phyloP scores from a whole-genome alignment of 306 rosid species.

The Vigna trinervia region DNA sequence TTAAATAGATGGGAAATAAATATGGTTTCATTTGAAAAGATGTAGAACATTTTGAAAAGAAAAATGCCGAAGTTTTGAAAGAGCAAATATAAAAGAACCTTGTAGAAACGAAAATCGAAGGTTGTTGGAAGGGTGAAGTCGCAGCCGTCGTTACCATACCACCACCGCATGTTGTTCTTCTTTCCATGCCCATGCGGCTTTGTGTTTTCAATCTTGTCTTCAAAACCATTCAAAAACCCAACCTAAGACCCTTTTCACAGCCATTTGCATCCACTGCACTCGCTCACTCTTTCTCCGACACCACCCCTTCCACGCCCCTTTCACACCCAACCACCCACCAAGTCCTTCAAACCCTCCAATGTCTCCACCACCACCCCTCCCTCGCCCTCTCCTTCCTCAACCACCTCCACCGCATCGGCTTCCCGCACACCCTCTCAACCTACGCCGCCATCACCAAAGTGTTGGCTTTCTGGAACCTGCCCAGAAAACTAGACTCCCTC shows the following conservation, averaged over 20 bases:
- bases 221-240: not conserved
- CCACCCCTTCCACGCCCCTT: not conserved
- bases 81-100: too few relatives aligned
- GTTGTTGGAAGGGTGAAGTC: not conserved
- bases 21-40: too few relatives aligned
- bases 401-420: conserved; percentile 53
- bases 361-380: conserved; percentile 53
- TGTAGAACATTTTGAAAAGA: too few relatives aligned
- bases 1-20: too few relatives aligned
- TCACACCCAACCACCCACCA: conserved; percentile 26
- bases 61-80: too few relatives aligned
- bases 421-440: conserved; percentile 54
- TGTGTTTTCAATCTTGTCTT: not conserved
- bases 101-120: too few relatives aligned
- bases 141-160: not conserved
- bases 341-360: conserved; percentile 52
- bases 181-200: conserved; percentile 37
- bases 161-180: conserved; percentile 23
- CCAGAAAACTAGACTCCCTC: conserved; percentile 63
- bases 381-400: conserved; percentile 58
- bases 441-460: conserved; percentile 63
- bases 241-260: not conserved
- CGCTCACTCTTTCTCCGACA: conserved; percentile 37
- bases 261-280: conserved; percentile 46
- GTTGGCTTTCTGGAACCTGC: conserved; percentile 64